These are phyloP conservation scores for Hygrocybe punicea DNA, from an alignment of 768 basidiomycete species.

Conservation along the genomic window DNA sequence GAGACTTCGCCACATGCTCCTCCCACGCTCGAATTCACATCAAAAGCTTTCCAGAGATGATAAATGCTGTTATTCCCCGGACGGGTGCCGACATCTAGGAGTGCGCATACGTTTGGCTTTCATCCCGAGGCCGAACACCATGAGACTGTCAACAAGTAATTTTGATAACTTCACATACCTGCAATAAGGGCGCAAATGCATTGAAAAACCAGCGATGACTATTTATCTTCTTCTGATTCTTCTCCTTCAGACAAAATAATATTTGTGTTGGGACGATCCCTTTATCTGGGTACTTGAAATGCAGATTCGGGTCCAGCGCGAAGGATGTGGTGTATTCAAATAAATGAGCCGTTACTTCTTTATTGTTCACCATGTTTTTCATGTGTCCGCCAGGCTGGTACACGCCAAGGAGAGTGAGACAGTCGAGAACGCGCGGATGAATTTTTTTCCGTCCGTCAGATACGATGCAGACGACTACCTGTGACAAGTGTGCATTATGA, in stretches of 20 bases:
- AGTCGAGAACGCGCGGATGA: constrained; percentile 82
- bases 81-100: constrained; percentile 92
- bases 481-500: background rate
- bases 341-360: constrained; percentile 61
- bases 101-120: constrained; percentile 86
- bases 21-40: constrained; percentile 86
- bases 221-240: constrained; percentile 96
- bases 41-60: constrained; percentile 93
- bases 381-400: constrained; percentile 69
- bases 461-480: constrained; percentile 92
- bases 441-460: constrained; percentile 82
- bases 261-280: constrained; percentile 94
- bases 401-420: constrained; percentile 87
- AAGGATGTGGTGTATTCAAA: constrained; percentile 89
- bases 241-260: constrained; percentile 87
- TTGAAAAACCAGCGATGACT: constrained; percentile 98
- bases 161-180: constrained; percentile 49
- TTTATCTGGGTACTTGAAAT: constrained; percentile 87
- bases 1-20: constrained; percentile 98
- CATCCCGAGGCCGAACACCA: background rate
- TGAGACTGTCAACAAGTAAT: no score
- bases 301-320: constrained; percentile 71
- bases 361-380: constrained; percentile 65
- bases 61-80: constrained; percentile 88
- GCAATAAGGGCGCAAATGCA: constrained; percentile 79